Evolutionary conservation across 305 asterid genomes (phyloP).

Genomic region (Striga hermonthica): DNA sequence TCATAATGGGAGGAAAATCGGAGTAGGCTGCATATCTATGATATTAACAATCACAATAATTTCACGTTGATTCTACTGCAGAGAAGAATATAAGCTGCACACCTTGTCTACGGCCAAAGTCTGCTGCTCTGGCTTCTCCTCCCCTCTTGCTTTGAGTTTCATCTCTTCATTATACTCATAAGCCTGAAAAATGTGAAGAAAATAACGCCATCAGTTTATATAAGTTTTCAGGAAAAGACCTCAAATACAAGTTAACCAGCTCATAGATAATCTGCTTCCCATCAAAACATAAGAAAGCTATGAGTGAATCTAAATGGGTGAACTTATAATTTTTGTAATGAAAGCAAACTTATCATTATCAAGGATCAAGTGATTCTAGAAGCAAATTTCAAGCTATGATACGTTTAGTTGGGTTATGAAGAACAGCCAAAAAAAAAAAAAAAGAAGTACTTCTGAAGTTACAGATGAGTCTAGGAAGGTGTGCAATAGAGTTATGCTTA

Average conservation of each 20-base stretch:
- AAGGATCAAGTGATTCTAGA: too few relatives aligned
- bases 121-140: slow-evolving; percentile 46
- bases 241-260: slow-evolving; percentile 25
- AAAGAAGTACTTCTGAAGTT: too few relatives aligned
- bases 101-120: slow-evolving; percentile 76
- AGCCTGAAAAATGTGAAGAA: slow-evolving; percentile 50
- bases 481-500: too few relatives aligned
- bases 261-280: slow-evolving; percentile 2
- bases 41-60: slow-evolving; percentile 25
- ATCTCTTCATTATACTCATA: slow-evolving; percentile 67
- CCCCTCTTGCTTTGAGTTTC: slow-evolving; percentile 67
- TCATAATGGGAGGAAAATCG: not conserved
- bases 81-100: slow-evolving; percentile 20
- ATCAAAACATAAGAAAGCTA: slow-evolving; percentile 9
- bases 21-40: slow-evolving; percentile 17
- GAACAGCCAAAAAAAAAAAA: not conserved
- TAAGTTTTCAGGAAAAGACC: slow-evolving; percentile 26
- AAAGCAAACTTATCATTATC: not conserved
- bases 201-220: slow-evolving; percentile 23
- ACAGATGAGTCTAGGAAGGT: too few relatives aligned
- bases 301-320: not conserved
- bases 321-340: too few relatives aligned
- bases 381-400: too few relatives aligned
- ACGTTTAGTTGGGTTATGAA: too few relatives aligned
- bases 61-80: slow-evolving; percentile 25